Evolutionary conservation across 495 filamentous ascomycete species (phyloP), one percentile per base, ranked within the genome.

Genomic region (Penicillium turbatum): DNA sequence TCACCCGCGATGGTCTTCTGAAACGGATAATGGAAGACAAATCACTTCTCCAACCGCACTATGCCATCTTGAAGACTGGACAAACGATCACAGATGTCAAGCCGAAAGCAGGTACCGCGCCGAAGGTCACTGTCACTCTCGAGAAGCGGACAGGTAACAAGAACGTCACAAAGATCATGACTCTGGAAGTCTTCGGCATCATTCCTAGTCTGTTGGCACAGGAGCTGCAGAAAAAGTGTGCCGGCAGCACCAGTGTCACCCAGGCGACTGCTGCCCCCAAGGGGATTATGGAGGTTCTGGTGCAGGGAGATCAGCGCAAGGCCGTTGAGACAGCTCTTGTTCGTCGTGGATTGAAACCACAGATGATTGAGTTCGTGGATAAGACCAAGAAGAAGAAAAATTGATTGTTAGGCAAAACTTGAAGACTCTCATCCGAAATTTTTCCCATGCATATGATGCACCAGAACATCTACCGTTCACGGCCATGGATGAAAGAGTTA

Each of bases 61-160:
- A 84, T 60, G 72, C 68, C 40, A 81, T 89, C 31, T 68, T 87
- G 0, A 80, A 79, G 26, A 71, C 78, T 11, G 67, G 75, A 31
- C 77, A 81, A 56, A 76, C 77, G 0, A 59, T 76, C 5, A 65
- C 69, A 35, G 72, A 73, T 37, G 71, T 75, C n/a, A 89, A 87
- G 62, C 79, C 86, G 3, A 85, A 82, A 60, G 70, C 82, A 6
- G 86, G 86, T 0, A 51, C 72, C 0, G 64, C 81, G 27, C 85
- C 86, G 2, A 87, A 86, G 48, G 73, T 82, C 9, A 67, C 69
- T 7, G 74, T 89, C 27, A 68, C 74, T 0, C 63, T 88, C 5
- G 85, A 89, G 62, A 85, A 81, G 27, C 76, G 86, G 2, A 80
- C 79, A n/a, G 85, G 84, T 11, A 84, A 80, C 29, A 89, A 89